Evolutionary conservation across 1,139 yeast species (phyloP), one percentile per base, ranked within the genome.

Genomic region (Debaryomyces nepalensis): DNA sequence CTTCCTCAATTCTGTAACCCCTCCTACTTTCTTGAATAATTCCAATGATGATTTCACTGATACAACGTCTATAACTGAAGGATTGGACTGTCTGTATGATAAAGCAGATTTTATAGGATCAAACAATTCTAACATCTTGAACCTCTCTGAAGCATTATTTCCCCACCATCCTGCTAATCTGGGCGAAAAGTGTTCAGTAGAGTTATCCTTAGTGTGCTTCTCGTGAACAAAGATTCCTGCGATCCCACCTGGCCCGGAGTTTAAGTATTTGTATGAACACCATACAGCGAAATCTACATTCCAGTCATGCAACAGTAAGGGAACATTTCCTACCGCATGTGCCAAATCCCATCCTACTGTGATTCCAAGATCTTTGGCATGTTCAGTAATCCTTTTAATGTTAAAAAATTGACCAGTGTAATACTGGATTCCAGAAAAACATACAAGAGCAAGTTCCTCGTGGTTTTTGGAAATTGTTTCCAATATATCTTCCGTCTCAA

Each of bases 151-250:
- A 0, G 84, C 69, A 51, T 86, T 81, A 58, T 88, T 90, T 0
- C 97, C 97, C 97, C 98, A 91, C 98, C 98, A 91, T 1, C 98
- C 98, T 0, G 97, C 96, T 42, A 87, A 69, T 49, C 97, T 71
- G 1, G 96, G 86, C 26, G 77, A 57, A 40, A 70, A 70, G 33
- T 64, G 63, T 11, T 58, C 49, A 19, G 54, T 57, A 40, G 65
- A 53, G 56, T 57, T 67, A 50, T 58, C 54, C 35, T 55, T 55
- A n/a, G 79, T 73, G 57, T 66, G 69, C 40, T 55, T 63, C 50
- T 80, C 83, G 59, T 89, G 81, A 20, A 90, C 84, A 56, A 80
- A 90, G 19, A 87, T 75, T 0, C 96, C 96, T 2, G 89, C 96
- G 52, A 89, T 87, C 4, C 84, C 90, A 32, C 97, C 98, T 0